Base-by-base conservation (phyloP, 768 basidiomycete species). In the Pleurotus sapidus region DNA sequence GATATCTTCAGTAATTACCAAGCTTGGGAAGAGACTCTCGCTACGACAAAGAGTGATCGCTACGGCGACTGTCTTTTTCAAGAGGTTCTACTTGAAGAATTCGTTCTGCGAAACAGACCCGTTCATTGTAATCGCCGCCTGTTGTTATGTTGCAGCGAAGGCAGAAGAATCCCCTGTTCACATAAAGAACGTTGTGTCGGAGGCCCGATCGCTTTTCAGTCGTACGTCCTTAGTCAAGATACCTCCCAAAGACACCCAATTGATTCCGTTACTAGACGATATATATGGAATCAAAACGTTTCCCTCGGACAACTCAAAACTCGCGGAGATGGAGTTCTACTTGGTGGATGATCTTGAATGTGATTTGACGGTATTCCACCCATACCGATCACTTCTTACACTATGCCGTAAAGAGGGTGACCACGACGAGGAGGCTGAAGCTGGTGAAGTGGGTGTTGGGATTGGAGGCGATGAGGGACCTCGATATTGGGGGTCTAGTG, bases 311-410 rank as follows among this genome's bases (percentile, higher is more conserved):
- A 90, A 95, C 64, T 83, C 89, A 9, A 95, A 93, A 66, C 77
- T 99, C 12, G 97, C 95, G 3, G 97, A 99, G 70, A 98, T 98
- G 95, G 96, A 98, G 68, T 98, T 98, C 74, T 98, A 96, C 74
- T 86, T 98, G 8, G 88, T 99, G 20, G 93, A 93, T 66, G 95
- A 99, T 68, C 82, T 98, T 24, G 95, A 97, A 69, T 98, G 96
- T 65, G 93, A 98, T 71, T 76, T 99, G 43, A 83, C 88, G 55
- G 82, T 98, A 6, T 98, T 94, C 69, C 97, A 98, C 69, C 96
- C 97, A 0, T 99, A 99, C 72, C 87, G 94, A 51, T 91, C 93
- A 0, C 82, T 98, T 20, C 74, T 90, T 42, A 77, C 89, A 1
- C 76, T 97, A 15, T 91, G 89, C 63, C 87, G 82, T 58, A 84